These are phyloP conservation scores for Pseudogymnoascus sp. DNA, from an alignment of 2,329 filamentous ascomycete species.

Conservation along the genomic window DNA sequence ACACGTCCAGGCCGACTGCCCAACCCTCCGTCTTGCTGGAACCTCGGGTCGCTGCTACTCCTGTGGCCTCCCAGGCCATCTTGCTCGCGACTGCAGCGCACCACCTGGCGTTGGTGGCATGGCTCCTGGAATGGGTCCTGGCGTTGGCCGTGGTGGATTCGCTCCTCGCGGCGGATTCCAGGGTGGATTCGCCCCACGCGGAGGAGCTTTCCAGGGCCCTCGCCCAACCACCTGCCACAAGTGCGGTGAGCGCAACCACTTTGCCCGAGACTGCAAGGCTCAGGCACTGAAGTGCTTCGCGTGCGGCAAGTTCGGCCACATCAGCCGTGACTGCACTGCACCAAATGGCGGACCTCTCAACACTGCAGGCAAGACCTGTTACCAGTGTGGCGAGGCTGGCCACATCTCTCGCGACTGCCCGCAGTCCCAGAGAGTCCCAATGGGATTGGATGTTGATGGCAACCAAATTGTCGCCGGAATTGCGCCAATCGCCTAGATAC, in stretches of 20 bases:
- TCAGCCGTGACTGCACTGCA: slow-evolving; percentile 77
- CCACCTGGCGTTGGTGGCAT: slow-evolving; percentile 47
- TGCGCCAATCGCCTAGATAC: slow-evolving; percentile 40
- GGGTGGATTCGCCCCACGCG: slow-evolving; percentile 59
- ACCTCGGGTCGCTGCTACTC: slow-evolving; percentile 91
- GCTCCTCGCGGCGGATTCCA: slow-evolving; percentile 66
- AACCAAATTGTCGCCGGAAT: slow-evolving; percentile 34
- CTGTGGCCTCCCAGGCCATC: slow-evolving; percentile 86
- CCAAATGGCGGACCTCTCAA: slow-evolving; percentile 94
- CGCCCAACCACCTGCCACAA: slow-evolving; percentile 68
- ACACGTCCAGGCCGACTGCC: slow-evolving; percentile 98
- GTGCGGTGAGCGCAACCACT: slow-evolving; percentile 88
- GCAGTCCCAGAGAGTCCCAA: slow-evolving; percentile 49
- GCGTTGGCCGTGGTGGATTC: slow-evolving; percentile 60
- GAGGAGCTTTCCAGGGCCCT: slow-evolving; percentile 66
- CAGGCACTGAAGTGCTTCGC: slow-evolving; percentile 76
- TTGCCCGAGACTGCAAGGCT: slow-evolving; percentile 87
- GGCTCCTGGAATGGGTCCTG: slow-evolving; percentile 28
- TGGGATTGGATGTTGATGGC: slow-evolving; percentile 38
- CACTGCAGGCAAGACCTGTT: slow-evolving; percentile 97
- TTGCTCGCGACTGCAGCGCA: slow-evolving; percentile 83
- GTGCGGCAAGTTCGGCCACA: slow-evolving; percentile 59
- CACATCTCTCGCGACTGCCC: slow-evolving; percentile 96
- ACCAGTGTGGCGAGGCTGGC: slow-evolving; percentile 90
- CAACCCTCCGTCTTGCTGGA: slow-evolving; percentile 80